Conservation (phyloP, 495 filamentous ascomycete genomes). For the Aspergillus avenaceus region DNA sequence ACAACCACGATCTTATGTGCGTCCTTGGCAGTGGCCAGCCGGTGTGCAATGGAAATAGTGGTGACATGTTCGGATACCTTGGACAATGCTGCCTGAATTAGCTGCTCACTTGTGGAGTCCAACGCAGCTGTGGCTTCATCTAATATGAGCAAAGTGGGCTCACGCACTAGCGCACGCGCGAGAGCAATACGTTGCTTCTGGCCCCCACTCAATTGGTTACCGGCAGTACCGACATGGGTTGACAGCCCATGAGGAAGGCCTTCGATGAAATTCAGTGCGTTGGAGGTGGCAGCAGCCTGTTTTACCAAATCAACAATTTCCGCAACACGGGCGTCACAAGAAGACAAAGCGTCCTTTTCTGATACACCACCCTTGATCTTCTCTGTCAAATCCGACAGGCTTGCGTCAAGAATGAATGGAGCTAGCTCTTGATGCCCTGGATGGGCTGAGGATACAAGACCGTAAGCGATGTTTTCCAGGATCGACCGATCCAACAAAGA, state of each 20-base stretch:
- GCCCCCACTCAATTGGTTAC: constrained; percentile 54
- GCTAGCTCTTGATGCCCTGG: constrained; percentile 32
- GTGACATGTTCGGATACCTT: constrained; percentile 35
- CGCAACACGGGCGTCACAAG: constrained; percentile 17
- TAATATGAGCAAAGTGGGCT: constrained; percentile 69
- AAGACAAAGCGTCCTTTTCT: constrained; percentile 17
- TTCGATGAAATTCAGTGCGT: constrained; percentile 42
- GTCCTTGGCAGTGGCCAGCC: constrained; percentile 40
- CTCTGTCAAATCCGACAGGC: constrained; percentile 24
- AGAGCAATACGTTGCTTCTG: constrained; percentile 63
- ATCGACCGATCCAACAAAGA: constrained; percentile 60
- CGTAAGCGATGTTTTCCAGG: constrained; percentile 63
- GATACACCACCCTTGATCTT: constrained; percentile 22
- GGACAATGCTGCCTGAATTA: constrained; percentile 44
- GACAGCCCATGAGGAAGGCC: constrained; percentile 43
- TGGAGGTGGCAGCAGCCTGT: constrained; percentile 33
- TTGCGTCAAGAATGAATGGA: constrained; percentile 24
- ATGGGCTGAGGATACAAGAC: constrained; percentile 51
- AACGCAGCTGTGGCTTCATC: constrained; percentile 69
- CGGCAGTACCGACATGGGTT: constrained; percentile 49
- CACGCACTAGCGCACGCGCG: constrained; percentile 65
- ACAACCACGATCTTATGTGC: constrained; percentile 61
- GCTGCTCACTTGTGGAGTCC: constrained; percentile 48
- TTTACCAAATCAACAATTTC: constrained; percentile 36
- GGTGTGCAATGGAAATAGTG: constrained; percentile 38